A percentile compares a stretch with the other conserved stretches of the same genome.
Conservation (phyloP, 306 rosid species). For the Amphicarpaea edgeworthii region DNA sequence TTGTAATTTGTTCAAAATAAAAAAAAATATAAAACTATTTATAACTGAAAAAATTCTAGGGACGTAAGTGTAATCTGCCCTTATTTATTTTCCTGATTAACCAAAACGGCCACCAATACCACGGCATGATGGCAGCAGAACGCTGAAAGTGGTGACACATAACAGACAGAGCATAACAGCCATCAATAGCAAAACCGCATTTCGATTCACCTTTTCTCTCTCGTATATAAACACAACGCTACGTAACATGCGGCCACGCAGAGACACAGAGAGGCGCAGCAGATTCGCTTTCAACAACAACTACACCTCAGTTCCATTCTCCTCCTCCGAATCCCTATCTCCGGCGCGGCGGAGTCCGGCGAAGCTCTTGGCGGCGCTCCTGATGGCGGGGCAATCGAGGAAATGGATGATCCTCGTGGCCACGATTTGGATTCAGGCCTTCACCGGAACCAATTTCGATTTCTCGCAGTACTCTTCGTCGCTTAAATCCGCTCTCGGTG, state of each 20-base stretch:
- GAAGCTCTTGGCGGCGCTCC: background rate
- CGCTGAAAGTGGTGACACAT: too few species aligned
- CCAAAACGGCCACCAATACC: too few species aligned
- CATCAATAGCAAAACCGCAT: too few species aligned
- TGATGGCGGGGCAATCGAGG: slow-evolving; percentile 82
- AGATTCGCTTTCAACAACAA: background rate
- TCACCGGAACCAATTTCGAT: slow-evolving; percentile 91
- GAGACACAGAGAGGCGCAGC: slow-evolving; percentile 19
- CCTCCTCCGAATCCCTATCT: background rate
- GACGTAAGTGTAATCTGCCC: too few species aligned
- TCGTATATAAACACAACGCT: background rate
- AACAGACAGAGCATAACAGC: too few species aligned
- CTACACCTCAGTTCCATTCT: too few species aligned
- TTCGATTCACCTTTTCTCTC: background rate
- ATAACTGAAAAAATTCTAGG: too few species aligned
- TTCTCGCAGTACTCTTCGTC: slow-evolving; percentile 89
- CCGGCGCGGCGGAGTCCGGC: slow-evolving; percentile 29
- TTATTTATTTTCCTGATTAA: too few species aligned
- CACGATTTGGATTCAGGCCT: slow-evolving; percentile 92
- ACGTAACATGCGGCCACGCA: slow-evolving; percentile 37
- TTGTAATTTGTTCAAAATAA: too few species aligned
- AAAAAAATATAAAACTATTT: too few species aligned
- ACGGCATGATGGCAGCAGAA: too few species aligned
- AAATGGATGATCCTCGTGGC: slow-evolving; percentile 90
- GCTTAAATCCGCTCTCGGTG: slow-evolving; percentile 67